Base-by-base conservation (phyloP, 257 asterid genomes). In the Scutellaria baicalensis region DNA sequence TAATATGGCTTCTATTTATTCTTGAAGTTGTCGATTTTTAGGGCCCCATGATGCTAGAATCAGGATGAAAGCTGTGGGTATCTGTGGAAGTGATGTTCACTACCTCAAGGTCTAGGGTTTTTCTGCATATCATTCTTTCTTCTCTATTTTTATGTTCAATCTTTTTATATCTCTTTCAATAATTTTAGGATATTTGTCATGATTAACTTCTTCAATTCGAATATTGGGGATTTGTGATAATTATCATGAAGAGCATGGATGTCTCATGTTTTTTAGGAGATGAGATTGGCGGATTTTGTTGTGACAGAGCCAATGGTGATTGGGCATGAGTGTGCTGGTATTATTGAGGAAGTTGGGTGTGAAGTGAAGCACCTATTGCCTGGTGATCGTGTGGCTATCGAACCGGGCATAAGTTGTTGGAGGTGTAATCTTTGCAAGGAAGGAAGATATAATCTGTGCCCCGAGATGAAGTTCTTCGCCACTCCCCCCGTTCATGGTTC, bases 21-120 rank as follows among this genome's bases (percentile, higher is more conserved):
- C 10, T 43, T 33, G 6, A 4, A 2, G 33, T 54, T 50, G 36
- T 42, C 20, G 3, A 0, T 31, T 43, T 43, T 35, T 61, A 92
- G 97, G 98, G 9, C 85, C 97, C 47, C 90, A 77, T 60, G 96
- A 92, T 82, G 97, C 89, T 73, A 89, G 88, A 81, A 84, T 92
- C 76, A 81, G 93, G 73, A 88, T 92, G 88, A 92, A 90, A 82
- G 97, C 97, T 78, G 98, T 92, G 59, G 98, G 98, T 40, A 92
- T 93, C 50, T 93, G 98, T 77, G 98, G 98, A 74, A 93, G 98
- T 81, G 98, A 93, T 84, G 96, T 93, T 79, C 97, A 89, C 78
- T 86, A 83, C 76, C 91, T 86, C 84, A 92, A 85, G 98, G 97
- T 92, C 59, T 74, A 54, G 35, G n/a, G 27, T 62, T 64, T 33